A percentile compares a stretch with the other conserved stretches of the same genome.
Conservation (phyloP, 805 yeast genomes). For the Candida alai region DNA sequence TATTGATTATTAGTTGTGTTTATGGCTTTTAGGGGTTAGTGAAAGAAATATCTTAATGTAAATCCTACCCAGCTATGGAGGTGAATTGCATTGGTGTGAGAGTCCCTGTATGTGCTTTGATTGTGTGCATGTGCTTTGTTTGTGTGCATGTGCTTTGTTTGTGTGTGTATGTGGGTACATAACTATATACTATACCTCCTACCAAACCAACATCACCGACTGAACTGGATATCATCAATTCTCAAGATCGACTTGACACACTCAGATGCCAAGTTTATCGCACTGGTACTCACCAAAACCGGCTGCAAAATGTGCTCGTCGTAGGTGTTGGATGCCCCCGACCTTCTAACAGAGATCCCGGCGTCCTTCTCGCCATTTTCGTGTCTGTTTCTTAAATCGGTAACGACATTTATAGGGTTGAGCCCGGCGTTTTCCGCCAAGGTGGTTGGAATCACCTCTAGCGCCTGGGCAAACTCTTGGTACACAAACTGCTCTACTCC, state of each 20-base stretch:
- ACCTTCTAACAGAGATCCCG: constrained; percentile 93
- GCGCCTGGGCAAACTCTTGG: constrained; percentile 87
- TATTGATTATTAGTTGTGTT: no score
- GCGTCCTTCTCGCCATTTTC: constrained; percentile 88
- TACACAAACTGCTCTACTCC: constrained; percentile 91
- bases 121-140: constrained; percentile 1
- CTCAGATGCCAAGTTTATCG: constrained; percentile 91
- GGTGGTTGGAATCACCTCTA: constrained; percentile 91
- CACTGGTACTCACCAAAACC: constrained; percentile 89
- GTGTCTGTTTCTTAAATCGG: constrained; percentile 87
- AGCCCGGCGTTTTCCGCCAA: constrained; percentile 94
- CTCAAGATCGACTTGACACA: constrained; percentile 93
- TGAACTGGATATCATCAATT: constrained; percentile 94
- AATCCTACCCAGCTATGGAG: no score
- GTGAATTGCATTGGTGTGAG: no score
- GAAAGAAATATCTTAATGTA: no score
- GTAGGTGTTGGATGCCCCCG: constrained; percentile 86
- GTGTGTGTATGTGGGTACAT: background rate
- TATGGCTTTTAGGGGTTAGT: no score
- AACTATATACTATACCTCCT: background rate
- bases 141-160: constrained; percentile 2
- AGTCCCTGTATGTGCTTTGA: no score
- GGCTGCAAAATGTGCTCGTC: constrained; percentile 97
- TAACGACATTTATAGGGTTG: constrained; percentile 85
- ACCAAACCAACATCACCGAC: no score